These are phyloP conservation scores for Acacia crassicarpa DNA, from an alignment of 306 rosid species.

Conservation along the genomic window DNA sequence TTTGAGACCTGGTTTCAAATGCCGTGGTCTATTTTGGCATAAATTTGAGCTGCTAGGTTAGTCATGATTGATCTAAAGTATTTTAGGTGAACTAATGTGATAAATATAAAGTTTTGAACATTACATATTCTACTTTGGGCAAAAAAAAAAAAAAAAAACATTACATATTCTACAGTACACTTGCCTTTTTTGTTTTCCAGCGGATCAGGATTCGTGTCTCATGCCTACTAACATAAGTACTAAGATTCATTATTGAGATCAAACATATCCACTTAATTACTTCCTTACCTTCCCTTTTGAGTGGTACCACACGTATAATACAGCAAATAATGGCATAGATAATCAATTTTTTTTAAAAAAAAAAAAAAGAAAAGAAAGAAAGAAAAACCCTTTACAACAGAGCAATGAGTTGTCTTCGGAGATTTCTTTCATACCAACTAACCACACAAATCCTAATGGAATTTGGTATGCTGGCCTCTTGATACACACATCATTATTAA, in stretches of 20 bases:
- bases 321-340: not conserved
- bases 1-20: too few species aligned
- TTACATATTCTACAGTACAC: not conserved
- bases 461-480: conserved; percentile 18
- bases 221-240: not conserved
- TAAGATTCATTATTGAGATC: not conserved
- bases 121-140: too few species aligned
- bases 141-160: too few species aligned
- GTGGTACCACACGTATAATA: not conserved
- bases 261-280: conserved; percentile 15
- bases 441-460: conserved; percentile 28
- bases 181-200: not conserved
- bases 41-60: too few species aligned
- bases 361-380: too few species aligned
- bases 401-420: conserved; percentile 28
- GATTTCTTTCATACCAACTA: conserved; percentile 21
- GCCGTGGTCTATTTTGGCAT: not conserved
- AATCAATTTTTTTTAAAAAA: not conserved
- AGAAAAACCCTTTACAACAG: conserved; percentile 18
- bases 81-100: not conserved
- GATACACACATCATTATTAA: not conserved
- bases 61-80: too few species aligned
- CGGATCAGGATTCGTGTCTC: not conserved
- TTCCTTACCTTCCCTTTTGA: not conserved
- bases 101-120: too few species aligned